Evolutionary conservation across 768 basidiomycete species (phyloP).

Genomic region (Pholiota microspora): DNA sequence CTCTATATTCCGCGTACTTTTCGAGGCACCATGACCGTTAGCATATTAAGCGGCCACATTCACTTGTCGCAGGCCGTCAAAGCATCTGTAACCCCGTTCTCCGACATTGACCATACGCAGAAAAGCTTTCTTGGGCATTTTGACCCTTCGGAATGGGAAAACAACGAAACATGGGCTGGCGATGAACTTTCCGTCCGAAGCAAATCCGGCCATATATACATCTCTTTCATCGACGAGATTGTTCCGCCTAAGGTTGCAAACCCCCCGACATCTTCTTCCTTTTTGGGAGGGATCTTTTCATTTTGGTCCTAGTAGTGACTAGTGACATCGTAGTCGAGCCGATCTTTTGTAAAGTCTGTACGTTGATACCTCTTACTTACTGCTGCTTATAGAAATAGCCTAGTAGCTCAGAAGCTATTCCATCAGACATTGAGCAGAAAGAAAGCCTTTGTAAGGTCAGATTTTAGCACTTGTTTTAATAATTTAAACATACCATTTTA

Average conservation of each 20-base stretch:
- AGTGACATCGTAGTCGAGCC: too few species aligned
- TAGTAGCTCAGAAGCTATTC: slow-evolving; percentile 27
- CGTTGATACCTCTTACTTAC: not conserved
- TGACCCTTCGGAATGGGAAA: slow-evolving; percentile 16
- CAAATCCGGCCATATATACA: slow-evolving; percentile 31
- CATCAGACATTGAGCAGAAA: slow-evolving; percentile 34
- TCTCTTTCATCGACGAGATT: slow-evolving; percentile 36
- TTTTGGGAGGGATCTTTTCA: too few species aligned
- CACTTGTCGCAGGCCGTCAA: slow-evolving; percentile 29
- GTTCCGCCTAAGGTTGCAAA: too few species aligned
- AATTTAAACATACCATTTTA: slow-evolving; percentile 22
- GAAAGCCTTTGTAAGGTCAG: too few species aligned
- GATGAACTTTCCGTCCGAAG: slow-evolving; percentile 34
- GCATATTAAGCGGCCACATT: slow-evolving; percentile 23
- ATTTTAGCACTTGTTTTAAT: not conserved
- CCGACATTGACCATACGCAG: slow-evolving; percentile 26
- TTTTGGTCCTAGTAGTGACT: too few species aligned
- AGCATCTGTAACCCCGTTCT: slow-evolving; percentile 26
- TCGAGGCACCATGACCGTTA: slow-evolving; percentile 30
- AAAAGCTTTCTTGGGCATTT: slow-evolving; percentile 37
- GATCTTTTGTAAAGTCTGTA: too few species aligned
- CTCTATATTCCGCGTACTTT: slow-evolving; percentile 41
- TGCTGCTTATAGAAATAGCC: slow-evolving; percentile 14
- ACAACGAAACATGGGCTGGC: slow-evolving; percentile 27
- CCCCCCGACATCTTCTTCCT: too few species aligned